These are phyloP conservation scores for Penicillium dipodomyicola DNA, from an alignment of 495 filamentous ascomycete species.

Conservation along the genomic window DNA sequence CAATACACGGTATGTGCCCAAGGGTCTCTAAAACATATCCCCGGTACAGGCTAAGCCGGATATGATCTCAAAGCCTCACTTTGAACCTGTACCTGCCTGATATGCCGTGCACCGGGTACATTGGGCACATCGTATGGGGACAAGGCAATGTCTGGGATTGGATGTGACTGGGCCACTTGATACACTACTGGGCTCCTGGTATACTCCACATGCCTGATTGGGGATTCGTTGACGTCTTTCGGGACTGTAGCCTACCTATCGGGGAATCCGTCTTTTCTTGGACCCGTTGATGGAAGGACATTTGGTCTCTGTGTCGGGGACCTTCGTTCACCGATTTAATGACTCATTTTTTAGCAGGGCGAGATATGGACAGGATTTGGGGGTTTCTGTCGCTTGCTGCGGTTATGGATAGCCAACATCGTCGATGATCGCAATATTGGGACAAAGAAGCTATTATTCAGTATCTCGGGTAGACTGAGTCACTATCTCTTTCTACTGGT, in stretches of 20 bases:
- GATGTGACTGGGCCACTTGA: slow-evolving; percentile 5
- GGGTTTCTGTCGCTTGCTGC: slow-evolving; percentile 6
- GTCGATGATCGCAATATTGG: slow-evolving; percentile 4
- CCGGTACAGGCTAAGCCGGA: slow-evolving; percentile 8
- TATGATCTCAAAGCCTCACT: slow-evolving; percentile 23
- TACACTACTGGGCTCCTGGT: neutral
- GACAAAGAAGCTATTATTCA: neutral
- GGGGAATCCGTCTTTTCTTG: neutral
- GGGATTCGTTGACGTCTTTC: slow-evolving; percentile 1
- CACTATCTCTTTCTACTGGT: neutral
- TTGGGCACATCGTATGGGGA: slow-evolving; percentile 18
- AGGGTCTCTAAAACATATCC: slow-evolving; percentile 14
- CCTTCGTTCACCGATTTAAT: slow-evolving; percentile 5
- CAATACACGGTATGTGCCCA: slow-evolving; percentile 18
- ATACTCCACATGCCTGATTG: slow-evolving; percentile 5
- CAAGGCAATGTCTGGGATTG: neutral
- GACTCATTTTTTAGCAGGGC: slow-evolving; percentile 4
- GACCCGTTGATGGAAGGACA: neutral
- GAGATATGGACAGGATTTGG: neutral
- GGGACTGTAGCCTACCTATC: slow-evolving; percentile 1
- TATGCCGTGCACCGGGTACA: slow-evolving; percentile 12
- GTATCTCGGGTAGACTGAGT: neutral
- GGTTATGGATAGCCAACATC: neutral
- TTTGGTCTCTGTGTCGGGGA: neutral
- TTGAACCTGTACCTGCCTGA: slow-evolving; percentile 23